phyloP scores from a whole-genome alignment of 2,329 filamentous ascomycete species.

The Polytolypa hystricis region DNA sequence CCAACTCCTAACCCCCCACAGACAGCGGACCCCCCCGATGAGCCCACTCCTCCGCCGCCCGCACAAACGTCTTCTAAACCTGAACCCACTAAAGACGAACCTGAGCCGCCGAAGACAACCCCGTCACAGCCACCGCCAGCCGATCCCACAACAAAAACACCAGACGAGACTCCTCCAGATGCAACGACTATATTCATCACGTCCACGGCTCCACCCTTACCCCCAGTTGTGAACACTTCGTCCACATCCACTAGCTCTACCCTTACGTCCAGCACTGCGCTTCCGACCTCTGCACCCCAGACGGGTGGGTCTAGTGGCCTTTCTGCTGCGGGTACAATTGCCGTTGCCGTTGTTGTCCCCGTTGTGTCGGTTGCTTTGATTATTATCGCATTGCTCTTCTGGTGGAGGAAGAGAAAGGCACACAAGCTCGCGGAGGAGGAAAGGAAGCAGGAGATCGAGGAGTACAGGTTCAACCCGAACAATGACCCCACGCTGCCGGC shows the following conservation, averaged over 20 bases:
- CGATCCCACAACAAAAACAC: neutral
- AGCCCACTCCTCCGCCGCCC: conserved; percentile 1
- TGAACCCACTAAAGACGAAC: conserved; percentile 3
- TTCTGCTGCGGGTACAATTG: conserved; percentile 56
- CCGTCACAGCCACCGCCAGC: conserved; percentile 6
- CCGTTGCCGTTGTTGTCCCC: conserved; percentile 86
- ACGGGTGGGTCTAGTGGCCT: conserved; percentile 24
- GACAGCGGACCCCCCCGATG: neutral
- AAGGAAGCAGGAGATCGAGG: conserved; percentile 88
- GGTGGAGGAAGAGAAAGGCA: conserved; percentile 83
- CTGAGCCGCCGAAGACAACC: conserved; percentile 9
- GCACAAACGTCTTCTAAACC: conserved; percentile 1
- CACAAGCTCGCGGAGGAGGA: conserved; percentile 77
- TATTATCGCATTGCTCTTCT: conserved; percentile 62
- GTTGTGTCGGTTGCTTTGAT: conserved; percentile 79
- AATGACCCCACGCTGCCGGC: conserved; percentile 70
- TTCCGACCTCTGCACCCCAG: conserved; percentile 17
- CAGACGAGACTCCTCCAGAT: neutral
- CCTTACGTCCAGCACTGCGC: conserved; percentile 7
- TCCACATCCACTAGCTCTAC: conserved; percentile 15
- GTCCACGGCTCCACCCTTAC: conserved; percentile 13
- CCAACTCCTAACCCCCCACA: neutral
- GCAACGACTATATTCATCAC: conserved; percentile 18
- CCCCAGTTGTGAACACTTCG: conserved; percentile 13
- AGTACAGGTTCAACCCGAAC: conserved; percentile 97